These are phyloP conservation scores for Gossypium trilobum DNA, from an alignment of 441 rosid species.

Conservation along the genomic window DNA sequence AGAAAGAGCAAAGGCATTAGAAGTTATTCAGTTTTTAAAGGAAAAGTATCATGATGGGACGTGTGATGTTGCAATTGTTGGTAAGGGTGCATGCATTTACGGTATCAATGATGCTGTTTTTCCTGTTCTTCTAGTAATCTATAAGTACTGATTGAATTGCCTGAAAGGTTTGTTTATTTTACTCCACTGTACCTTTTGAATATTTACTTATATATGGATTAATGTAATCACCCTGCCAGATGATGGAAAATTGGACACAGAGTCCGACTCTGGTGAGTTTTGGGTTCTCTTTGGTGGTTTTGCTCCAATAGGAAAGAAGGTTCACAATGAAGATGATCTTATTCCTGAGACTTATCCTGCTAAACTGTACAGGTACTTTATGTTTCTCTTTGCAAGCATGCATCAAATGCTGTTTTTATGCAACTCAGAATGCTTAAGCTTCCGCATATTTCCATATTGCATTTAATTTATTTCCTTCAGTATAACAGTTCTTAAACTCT, in stretches of 20 bases:
- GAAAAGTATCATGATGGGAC: constrained; percentile 90
- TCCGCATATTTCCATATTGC: not conserved
- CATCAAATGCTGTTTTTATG: not conserved
- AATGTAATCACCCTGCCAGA: constrained; percentile 36
- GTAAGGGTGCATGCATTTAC: constrained; percentile 39
- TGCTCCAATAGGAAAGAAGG: constrained; percentile 93
- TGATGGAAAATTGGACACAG: constrained; percentile 94
- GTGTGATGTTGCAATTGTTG: constrained; percentile 88
- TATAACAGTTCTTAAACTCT: not conserved
- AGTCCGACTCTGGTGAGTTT: constrained; percentile 96
- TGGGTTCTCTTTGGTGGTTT: constrained; percentile 99
- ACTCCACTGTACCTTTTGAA: not conserved
- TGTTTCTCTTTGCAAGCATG: constrained; percentile 5
- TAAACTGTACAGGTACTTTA: constrained; percentile 57
- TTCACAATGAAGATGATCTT: constrained; percentile 64
- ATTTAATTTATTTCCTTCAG: not conserved
- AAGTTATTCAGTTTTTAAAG: constrained; percentile 90
- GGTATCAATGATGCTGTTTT: constrained; percentile 8
- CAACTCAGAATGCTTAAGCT: not conserved
- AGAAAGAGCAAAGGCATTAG: constrained; percentile 97
- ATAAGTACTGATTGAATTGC: not conserved
- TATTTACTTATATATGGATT: constrained; percentile 14
- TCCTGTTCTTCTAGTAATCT: not conserved
- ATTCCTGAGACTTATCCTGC: constrained; percentile 64
- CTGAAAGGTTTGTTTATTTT: not conserved